Base-by-base conservation (phyloP, 768 basidiomycete genomes). In the Pleurotus eryngii region DNA sequence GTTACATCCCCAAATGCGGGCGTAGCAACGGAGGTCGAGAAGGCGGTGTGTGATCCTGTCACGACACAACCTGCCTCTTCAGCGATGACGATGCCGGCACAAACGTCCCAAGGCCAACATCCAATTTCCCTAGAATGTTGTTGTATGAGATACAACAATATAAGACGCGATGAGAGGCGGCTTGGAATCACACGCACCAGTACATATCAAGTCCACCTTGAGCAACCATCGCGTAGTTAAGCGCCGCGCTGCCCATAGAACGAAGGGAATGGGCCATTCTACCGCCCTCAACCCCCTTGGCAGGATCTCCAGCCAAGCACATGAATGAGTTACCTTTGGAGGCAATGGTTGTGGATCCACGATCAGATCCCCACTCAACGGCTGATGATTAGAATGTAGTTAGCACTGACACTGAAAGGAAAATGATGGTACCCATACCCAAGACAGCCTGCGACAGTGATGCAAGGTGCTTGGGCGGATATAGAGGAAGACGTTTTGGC, bases 281-380 rank as follows among this genome's bases (percentile, higher is more conserved):
- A 5, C 92, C 95, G 3, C 85, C 86, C 17, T 73, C 69, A 40
- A 94, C 77, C 30, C 82, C 82, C 22, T 79, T 76, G 0, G 72
- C 75, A 8, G 83, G 81, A 59, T 95, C 81, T 1, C 88, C 92
- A 1, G 90, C 87, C 8, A 98, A 81, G 6, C 83, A 81, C 54
- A 81, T 73, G 70, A 91, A 95, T 7, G 90, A 89, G 22, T 70
- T 71, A 0, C 79, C 74, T 66, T 94, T 94, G 50, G 79, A 73
- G 4, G 67, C 65, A 39, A 93, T 79, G 8, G 79, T 73, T 7
- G 72, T 74, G 9, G 71, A 66, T 4, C 77, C 75, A 24, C 93
- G 81, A 67, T 94, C 91, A 2, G 89, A 86, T 39, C 93, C 94
- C 90, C 92, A 98, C 71, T 97, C 95, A 38, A 93, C 76, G 9